Evolutionary conservation across 306 rosid species (phyloP), one percentile per base, ranked within the genome.

Genomic region (Rosa multiflora): DNA sequence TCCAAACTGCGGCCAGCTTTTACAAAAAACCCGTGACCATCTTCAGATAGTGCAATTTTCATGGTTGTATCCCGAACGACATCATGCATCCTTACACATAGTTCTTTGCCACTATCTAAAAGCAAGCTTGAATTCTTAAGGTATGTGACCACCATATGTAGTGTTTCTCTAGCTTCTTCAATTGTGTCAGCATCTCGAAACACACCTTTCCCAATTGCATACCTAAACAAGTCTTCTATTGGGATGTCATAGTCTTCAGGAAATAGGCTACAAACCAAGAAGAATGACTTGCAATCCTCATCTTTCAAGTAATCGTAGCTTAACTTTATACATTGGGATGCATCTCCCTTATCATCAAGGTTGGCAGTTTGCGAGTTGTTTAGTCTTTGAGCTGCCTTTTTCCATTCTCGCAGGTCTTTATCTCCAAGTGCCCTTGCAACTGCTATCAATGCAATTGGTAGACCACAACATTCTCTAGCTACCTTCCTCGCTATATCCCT

Each of bases 11-110:
- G 9, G 10, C 74, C 78, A 15, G 67, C 61, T 63, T 63, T n/a
- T 15, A 66, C 78, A 32, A 72, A 71, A 48, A 72, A 79, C 15
- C 44, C 6, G 18, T 70, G 20, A 5, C 74, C 62, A 4, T 42
- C 42, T 23, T 21, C 42, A 18, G 53, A 49, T 39, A 12, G 70
- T 35, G 86, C 78, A 72, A 85, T 64, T 8, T 6, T 43, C 8
- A 85, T 39, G 20, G 83, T 73, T 29, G 76, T 73, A 29, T 78
- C 72, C 9, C 86, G 79, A 12, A 78, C 62, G 12, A 84, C 80
- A 32, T 85, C 86, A 37, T 85, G 88, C 88, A 85, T 82, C n/a
- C 13, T 52, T 0, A 76, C 68, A 23, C 17, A 23, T 10, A 40
- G 11, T 0, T 32, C 39, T 14, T 20, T 32, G n/a, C 13, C 1